Conservation (phyloP, 1,139 yeast species). For the Geotrichum phurueaensis region DNA sequence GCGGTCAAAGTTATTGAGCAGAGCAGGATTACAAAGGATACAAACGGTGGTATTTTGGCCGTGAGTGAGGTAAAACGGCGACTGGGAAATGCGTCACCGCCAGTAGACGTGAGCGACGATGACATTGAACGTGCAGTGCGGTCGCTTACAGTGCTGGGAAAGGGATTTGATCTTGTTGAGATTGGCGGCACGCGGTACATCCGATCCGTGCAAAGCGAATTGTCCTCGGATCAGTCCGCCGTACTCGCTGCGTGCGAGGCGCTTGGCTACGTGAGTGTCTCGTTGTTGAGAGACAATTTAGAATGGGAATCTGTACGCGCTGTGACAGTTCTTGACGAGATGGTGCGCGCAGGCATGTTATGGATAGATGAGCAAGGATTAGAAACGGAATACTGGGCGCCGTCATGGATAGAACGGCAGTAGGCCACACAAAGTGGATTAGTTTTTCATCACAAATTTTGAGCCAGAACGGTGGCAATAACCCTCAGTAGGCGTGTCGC, state of each 20-base stretch:
- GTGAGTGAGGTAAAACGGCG: slow-evolving; percentile 49
- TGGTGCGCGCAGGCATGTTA: slow-evolving; percentile 72
- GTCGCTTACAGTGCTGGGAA: slow-evolving; percentile 40
- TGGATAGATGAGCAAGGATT: slow-evolving; percentile 70
- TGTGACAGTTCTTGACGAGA: slow-evolving; percentile 60
- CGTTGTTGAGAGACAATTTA: slow-evolving; percentile 61
- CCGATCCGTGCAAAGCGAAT: slow-evolving; percentile 47
- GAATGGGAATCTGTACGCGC: slow-evolving; percentile 65
- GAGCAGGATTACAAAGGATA: slow-evolving; percentile 60
- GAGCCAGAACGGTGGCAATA: no score
- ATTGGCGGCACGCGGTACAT: slow-evolving; percentile 40
- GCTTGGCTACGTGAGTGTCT: slow-evolving; percentile 60
- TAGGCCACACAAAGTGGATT: background rate
- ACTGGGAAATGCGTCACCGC: slow-evolving; percentile 33
- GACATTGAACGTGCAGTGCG: slow-evolving; percentile 50
- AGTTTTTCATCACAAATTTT: no score
- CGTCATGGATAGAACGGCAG: slow-evolving; percentile 42
- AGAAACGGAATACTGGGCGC: slow-evolving; percentile 61
- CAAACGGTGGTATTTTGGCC: slow-evolving; percentile 76
- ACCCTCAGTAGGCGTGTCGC: no score
- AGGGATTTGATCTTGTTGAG: slow-evolving; percentile 43
- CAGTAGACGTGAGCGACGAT: slow-evolving; percentile 37
- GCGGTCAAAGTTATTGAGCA: slow-evolving; percentile 69
- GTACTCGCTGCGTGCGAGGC: slow-evolving; percentile 71
- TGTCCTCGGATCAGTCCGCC: slow-evolving; percentile 58